Evolutionary conservation across 2,329 filamentous ascomycete species (phyloP), one percentile per base, ranked within the genome.

Genomic region (Tolypocladium paradoxum): DNA sequence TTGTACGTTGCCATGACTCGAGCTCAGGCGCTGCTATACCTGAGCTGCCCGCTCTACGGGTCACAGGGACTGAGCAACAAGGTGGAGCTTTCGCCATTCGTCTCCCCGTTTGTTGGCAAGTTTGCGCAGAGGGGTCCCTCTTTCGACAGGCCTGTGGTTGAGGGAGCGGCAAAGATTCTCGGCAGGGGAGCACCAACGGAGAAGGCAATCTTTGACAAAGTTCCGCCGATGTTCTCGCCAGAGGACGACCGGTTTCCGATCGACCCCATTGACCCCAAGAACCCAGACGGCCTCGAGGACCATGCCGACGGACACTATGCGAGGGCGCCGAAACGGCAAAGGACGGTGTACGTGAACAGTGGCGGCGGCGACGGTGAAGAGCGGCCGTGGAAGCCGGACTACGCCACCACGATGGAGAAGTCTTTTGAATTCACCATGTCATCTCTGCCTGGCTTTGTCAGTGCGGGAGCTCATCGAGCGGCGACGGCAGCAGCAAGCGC

Each of bases 1-100:
- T 75, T 99, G 0, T 99, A 97, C 62, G 93, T 99, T 16, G 92
- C 91, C 31, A 97, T 99, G 91, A 99, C 92, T 3, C 78, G 92
- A 65, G 92, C 93, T 7, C 85, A 97, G 65, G 85, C 83, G 1
- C 70, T 97, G 33, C 73, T 99, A 1, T 96, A 96, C 61, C 74
- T 97, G 52, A 96, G 90, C 66, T 88, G 83, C 58, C 89, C 91
- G 0, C 68, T 84, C 37, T 84, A 83, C 59, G 84, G 82, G 55
- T 82, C 84, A 8, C 78, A 81, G 53, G 72, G 77, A 27, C 69
- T 70, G 52, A 70, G 73, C 48, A 78, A 84, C 58, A 74, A 82
- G 54, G 82, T 84, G 0, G 81, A 78, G 8, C 66, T 92, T 18
- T 93, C 89, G 0, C 76, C 78, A 0, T 96, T 96, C 61, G 72